A percentile compares a stretch with the other conserved stretches of the same genome.
Conservation (phyloP, 2,329 filamentous ascomycete genomes). For the Aspergillus brasiliensis region DNA sequence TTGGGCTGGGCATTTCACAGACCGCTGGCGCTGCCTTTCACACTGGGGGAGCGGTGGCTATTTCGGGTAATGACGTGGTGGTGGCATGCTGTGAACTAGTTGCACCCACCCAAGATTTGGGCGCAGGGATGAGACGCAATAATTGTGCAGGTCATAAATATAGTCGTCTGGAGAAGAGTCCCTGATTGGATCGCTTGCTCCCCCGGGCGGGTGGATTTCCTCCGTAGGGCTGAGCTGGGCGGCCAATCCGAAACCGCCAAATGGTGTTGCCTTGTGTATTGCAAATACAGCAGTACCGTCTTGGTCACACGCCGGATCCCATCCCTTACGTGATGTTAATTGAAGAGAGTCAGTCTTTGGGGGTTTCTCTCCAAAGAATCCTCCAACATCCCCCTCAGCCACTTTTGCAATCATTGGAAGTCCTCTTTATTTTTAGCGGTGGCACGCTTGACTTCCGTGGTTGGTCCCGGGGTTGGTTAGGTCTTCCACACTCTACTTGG, state of each 20-base stretch:
- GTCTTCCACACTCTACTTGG: no score
- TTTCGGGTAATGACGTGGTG: slow-evolving; percentile 19
- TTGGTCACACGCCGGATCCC: no score
- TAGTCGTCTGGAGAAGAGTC: background rate
- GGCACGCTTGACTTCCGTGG: no score
- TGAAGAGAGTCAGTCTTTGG: no score
- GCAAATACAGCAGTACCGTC: background rate
- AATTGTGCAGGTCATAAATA: background rate
- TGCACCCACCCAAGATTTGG: background rate
- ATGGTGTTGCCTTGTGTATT: slow-evolving; percentile 2
- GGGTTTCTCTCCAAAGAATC: no score
- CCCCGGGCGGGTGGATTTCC: background rate
- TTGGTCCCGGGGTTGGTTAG: no score
- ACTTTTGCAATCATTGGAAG: no score
- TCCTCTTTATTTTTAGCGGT: no score
- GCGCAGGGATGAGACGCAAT: background rate
- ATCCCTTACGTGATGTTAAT: no score
- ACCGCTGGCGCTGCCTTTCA: slow-evolving; percentile 18
- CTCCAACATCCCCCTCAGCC: no score
- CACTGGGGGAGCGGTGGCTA: slow-evolving; percentile 14
- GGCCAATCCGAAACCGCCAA: background rate
- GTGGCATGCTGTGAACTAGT: slow-evolving; percentile 13
- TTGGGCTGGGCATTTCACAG: slow-evolving; percentile 18
- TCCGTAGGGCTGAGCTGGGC: background rate
- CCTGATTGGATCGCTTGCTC: background rate